Evolutionary conservation across 345 rosid genomes (phyloP), one percentile per base, ranked within the genome.

Genomic region (Luvunga scandens): DNA sequence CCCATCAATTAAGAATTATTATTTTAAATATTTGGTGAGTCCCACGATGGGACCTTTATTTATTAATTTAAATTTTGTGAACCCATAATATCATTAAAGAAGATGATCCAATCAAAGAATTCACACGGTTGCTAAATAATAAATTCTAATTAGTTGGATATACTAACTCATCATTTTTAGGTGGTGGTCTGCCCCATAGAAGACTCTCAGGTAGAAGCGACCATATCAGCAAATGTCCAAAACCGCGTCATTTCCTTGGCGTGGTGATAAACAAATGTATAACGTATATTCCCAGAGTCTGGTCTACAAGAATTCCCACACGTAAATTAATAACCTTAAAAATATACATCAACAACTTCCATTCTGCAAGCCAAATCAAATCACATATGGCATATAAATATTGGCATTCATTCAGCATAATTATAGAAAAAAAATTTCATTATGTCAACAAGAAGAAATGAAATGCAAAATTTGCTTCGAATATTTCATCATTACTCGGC

Each of bases 161-260:
- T 3, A 3, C 1, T 10, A 45, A 45, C 50, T 45, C 18, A 13
- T 45, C 48, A 42, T 42, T 2, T 45, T 45, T 10, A 45, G 4
- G 1, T 13, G 18, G 5, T 45, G 50, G 1, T 10, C 5, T 45
- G 50, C 4, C 4, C 16, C 16, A 42, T 12, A 3, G 4, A 45
- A 0, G 18, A 45, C 18, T 45, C 50, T 1, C 18, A 39, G 2
- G 50, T 45, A 45, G 50, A 45, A 45, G 50, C 48, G 14, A 42
- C 14, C 14, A 12, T 3, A 10, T 42, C 12, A 45, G 16, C 50
- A 45, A 45, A 13, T 9, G 42, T 24, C 16, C 16, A 59, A 31
- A 42, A 53, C 36, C 31, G 70, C 70, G 27, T 57, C 78, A 61
- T 45, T 81, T 59, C 61, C 78, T 71, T 84, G 71, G 34, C 84